Evolutionary conservation across 2,329 filamentous ascomycete species (phyloP).

Genomic region (Botrytis cinerea): DNA sequence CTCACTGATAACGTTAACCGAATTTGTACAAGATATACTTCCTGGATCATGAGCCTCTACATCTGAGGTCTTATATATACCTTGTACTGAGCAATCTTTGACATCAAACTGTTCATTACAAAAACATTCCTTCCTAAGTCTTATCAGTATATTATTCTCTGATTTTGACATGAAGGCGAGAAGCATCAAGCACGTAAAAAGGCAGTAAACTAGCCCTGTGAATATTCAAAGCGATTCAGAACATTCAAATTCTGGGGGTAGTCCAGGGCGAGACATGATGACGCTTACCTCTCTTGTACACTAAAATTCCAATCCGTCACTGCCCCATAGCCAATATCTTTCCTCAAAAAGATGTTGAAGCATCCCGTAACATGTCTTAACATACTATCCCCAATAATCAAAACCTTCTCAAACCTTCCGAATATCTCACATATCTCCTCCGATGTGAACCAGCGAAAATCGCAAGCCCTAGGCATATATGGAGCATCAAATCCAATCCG

Average conservation of each 20-base stretch:
- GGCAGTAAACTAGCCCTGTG: too few relatives aligned
- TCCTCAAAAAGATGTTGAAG: constrained; percentile 49
- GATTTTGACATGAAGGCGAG: not conserved
- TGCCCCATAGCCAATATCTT: constrained; percentile 51
- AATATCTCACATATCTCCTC: constrained; percentile 50
- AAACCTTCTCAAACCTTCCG: constrained; percentile 49
- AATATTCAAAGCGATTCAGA: not conserved
- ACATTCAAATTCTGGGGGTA: too few relatives aligned
- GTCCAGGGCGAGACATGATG: not conserved
- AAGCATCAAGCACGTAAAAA: too few relatives aligned
- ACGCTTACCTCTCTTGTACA: constrained; percentile 43
- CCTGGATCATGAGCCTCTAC: constrained; percentile 47
- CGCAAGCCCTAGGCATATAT: constrained; percentile 49
- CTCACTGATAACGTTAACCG: constrained; percentile 45
- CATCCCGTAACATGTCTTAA: constrained; percentile 51
- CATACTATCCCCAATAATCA: constrained; percentile 53
- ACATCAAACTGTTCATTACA: constrained; percentile 53
- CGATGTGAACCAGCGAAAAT: constrained; percentile 51
- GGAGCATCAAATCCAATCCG: constrained; percentile 49
- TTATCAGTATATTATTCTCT: not conserved
- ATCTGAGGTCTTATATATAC: constrained; percentile 50
- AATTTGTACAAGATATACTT: constrained; percentile 46
- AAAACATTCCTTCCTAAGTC: constrained; percentile 47
- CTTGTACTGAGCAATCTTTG: constrained; percentile 51
- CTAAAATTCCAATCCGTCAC: constrained; percentile 53